Base-by-base conservation (phyloP, 805 yeast species). In the Kodamaea fukazawae region DNA sequence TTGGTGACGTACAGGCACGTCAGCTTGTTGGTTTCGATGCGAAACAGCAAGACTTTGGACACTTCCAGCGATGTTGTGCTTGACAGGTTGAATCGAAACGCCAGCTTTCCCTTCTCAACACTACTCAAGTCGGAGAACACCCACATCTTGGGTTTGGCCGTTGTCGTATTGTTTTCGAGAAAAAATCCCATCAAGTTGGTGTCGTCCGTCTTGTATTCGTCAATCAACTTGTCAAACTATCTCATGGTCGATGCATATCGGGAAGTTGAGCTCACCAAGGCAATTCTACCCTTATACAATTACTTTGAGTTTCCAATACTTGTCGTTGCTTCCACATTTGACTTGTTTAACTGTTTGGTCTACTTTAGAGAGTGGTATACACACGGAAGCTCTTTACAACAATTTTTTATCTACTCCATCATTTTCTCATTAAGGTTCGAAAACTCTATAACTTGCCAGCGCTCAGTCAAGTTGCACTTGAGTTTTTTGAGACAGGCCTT, bases 101-200 rank as follows among this genome's bases (percentile, higher is more conserved):
- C 40, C 10, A 17, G 9, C 5, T 37, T 48, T 15, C 59, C 60
- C 2, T 36, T 60, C 33, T 46, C 57, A 0, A 39, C 45, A 5
- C 29, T 61, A 13, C 40, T 62, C 28, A 47, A 52, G 27, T 55
- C 66, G 5, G 69, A 65, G 29, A 60, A 56, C 38, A 54, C 61
- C 16, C 54, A 51, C 25, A 46, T 63, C 9, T 46, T 63, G 22
- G 52, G 48, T 0, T 45, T 50, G 29, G 47, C 63, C 1, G 12
- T 57, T 8, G 44, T 61, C 14, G 53, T 49, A 7, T 42, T 49
- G 7, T 32, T 46, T 8, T 53, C 67, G 3, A 34, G 44, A 2
- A 41, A 36, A 7, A 46, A 48, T 26, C 6, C 41, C 15, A 20
- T 57, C 34, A 63, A 63, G 43, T 43, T 61, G 11, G 23, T 57